Conservation (phyloP, 2,329 filamentous ascomycete species). For the Paraphaeosphaeria sporulosa region DNA sequence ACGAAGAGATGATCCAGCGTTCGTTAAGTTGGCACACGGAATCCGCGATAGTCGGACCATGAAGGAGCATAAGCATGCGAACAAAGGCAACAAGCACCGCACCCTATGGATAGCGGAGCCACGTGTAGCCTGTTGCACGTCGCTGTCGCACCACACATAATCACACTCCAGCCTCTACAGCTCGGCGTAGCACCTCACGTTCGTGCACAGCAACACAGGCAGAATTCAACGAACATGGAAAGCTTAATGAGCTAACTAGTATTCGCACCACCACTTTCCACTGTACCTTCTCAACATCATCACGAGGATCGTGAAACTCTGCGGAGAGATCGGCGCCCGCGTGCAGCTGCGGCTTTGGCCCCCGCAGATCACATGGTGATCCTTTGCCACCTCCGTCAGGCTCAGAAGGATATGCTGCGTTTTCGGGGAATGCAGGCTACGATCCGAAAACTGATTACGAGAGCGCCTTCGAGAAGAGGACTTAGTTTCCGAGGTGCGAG, state of each 20-base stretch:
- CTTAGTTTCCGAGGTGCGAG: conserved; percentile 4
- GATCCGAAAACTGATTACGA: not conserved
- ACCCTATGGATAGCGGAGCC: too few relatives aligned
- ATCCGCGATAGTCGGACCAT: too few relatives aligned
- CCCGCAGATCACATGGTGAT: conserved; percentile 5
- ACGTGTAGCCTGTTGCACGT: too few relatives aligned
- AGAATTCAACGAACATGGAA: not conserved
- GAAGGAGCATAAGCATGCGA: too few relatives aligned
- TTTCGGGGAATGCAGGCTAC: not conserved
- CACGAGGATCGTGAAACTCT: conserved; percentile 26
- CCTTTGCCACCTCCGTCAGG: not conserved
- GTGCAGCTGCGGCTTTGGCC: conserved; percentile 3
- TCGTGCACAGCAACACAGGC: not conserved
- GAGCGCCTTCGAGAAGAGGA: not conserved
- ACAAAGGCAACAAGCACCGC: too few relatives aligned
- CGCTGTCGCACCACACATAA: too few relatives aligned
- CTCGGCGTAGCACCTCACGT: not conserved
- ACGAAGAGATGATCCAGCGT: too few relatives aligned
- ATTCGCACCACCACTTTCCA: conserved; percentile 5
- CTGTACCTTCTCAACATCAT: conserved; percentile 29
- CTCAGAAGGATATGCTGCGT: conserved; percentile 1
- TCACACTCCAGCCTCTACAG: too few relatives aligned
- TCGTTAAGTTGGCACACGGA: too few relatives aligned
- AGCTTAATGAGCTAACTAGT: not conserved
- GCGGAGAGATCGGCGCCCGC: not conserved